phyloP scores from a whole-genome alignment of 2,329 filamentous ascomycete genomes.

The Exophiala dermatitidis region DNA sequence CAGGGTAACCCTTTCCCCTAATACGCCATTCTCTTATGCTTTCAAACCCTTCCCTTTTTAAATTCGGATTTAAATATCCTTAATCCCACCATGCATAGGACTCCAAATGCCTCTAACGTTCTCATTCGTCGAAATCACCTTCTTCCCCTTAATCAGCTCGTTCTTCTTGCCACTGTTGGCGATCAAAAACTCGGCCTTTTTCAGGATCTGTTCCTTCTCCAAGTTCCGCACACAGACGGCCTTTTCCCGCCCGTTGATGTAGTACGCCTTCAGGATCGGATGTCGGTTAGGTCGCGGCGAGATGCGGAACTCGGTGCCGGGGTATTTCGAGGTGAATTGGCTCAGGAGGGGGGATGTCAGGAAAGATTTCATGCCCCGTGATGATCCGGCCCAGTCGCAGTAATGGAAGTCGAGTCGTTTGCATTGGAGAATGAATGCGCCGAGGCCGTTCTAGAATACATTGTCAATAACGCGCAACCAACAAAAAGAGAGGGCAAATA shows the following conservation, averaged over 20 bases:
- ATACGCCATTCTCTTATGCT: no score
- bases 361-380: conserved; percentile 80
- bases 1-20: no score
- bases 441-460: conserved; percentile 73
- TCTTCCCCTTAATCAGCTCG: conserved; percentile 48
- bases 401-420: conserved; percentile 93
- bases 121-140: conserved; percentile 56
- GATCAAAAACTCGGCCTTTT: conserved; percentile 57
- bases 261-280: conserved; percentile 80
- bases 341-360: conserved; percentile 48
- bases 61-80: conserved; percentile 37
- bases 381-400: conserved; percentile 93
- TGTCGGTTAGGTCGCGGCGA: conserved; percentile 86
- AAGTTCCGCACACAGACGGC: conserved; percentile 84
- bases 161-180: conserved; percentile 43
- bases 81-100: conserved; percentile 53
- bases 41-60: no score
- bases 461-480: background rate
- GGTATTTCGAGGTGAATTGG: conserved; percentile 71
- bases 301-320: conserved; percentile 83
- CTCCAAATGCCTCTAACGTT: conserved; percentile 60
- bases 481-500: background rate
- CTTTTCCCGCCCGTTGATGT: conserved; percentile 84
- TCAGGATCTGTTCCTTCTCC: conserved; percentile 67
- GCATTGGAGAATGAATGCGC: conserved; percentile 95